These are phyloP conservation scores for Arabis alpina DNA, from an alignment of 345 rosid species.

Conservation along the genomic window DNA sequence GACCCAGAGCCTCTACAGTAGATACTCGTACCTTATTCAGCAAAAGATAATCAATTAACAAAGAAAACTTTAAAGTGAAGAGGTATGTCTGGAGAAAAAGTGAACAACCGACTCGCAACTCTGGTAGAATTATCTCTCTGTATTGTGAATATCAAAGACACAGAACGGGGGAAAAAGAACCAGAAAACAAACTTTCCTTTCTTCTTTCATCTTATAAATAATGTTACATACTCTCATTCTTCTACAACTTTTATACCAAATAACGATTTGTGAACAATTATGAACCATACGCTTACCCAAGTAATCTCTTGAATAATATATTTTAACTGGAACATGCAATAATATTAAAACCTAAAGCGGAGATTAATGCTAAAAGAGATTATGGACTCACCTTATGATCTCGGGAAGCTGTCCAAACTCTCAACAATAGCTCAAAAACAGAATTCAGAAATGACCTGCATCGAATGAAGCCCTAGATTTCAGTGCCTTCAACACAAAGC, in stretches of 20 bases:
- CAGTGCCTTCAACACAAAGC: slow-evolving; percentile 27
- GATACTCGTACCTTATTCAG: slow-evolving; percentile 75
- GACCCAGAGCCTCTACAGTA: slow-evolving; percentile 96
- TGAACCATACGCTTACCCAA: slow-evolving; percentile 20
- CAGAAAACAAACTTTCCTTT: slow-evolving; percentile 19
- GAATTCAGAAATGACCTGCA: slow-evolving; percentile 92
- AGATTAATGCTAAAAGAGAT: slow-evolving; percentile 20
- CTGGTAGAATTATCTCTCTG: slow-evolving; percentile 7
- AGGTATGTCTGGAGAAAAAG: slow-evolving; percentile 4
- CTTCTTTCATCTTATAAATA: slow-evolving; percentile 18
- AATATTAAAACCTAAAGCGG: slow-evolving; percentile 6
- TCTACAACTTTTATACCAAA: slow-evolving; percentile 3
- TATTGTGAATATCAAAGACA: slow-evolving; percentile 20
- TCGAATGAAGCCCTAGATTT: slow-evolving; percentile 36
- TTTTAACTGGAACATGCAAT: slow-evolving; percentile 13
- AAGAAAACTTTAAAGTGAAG: slow-evolving; percentile 21
- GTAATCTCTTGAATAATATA: slow-evolving; percentile 17
- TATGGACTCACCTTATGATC: slow-evolving; percentile 74
- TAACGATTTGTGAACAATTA: slow-evolving; percentile 5
- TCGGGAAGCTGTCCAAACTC: slow-evolving; percentile 91
- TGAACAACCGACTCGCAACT: slow-evolving; percentile 22
- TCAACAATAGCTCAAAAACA: slow-evolving; percentile 89
- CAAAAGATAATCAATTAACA: slow-evolving; percentile 36
- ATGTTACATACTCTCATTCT: slow-evolving; percentile 5
- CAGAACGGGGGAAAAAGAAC: neutral